Conservation (phyloP, 2,329 filamentous ascomycete genomes). For the Penicillium paneum region DNA sequence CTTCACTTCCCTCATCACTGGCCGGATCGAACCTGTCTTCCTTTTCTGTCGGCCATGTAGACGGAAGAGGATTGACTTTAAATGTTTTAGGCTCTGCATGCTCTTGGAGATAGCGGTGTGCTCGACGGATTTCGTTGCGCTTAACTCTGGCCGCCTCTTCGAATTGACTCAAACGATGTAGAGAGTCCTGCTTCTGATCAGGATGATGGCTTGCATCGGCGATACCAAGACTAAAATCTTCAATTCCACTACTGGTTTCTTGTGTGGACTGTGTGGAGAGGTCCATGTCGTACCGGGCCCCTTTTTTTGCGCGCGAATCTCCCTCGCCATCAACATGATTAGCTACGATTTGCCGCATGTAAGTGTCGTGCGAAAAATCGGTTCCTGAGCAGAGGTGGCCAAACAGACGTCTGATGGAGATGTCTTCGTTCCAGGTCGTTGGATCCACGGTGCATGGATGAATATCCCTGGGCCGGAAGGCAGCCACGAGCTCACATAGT, state of each 20-base stretch:
- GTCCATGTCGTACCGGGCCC: constrained; percentile 18
- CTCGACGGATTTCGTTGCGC: constrained; percentile 25
- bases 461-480: constrained; percentile 70
- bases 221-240: background rate
- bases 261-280: constrained; percentile 20
- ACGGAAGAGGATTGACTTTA: constrained; percentile 29
- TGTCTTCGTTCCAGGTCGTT: constrained; percentile 58
- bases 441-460: constrained; percentile 76
- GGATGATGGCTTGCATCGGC: background rate
- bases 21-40: constrained; percentile 1
- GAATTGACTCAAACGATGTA: background rate
- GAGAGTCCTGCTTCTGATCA: background rate
- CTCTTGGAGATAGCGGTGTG: constrained; percentile 25
- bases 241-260: constrained; percentile 14
- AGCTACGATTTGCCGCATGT: constrained; percentile 50
- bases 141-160: constrained; percentile 14
- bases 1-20: background rate
- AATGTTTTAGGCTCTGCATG: constrained; percentile 19
- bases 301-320: constrained; percentile 16
- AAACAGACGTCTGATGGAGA: constrained; percentile 69
- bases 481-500: constrained; percentile 65
- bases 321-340: constrained; percentile 18
- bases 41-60: constrained; percentile 23
- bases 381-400: constrained; percentile 62
- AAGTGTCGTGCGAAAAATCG: constrained; percentile 62